These are phyloP conservation scores for Coemansia sp. DNA, from an alignment of 192 early-diverging fungal genomes.

Conservation along the genomic window DNA sequence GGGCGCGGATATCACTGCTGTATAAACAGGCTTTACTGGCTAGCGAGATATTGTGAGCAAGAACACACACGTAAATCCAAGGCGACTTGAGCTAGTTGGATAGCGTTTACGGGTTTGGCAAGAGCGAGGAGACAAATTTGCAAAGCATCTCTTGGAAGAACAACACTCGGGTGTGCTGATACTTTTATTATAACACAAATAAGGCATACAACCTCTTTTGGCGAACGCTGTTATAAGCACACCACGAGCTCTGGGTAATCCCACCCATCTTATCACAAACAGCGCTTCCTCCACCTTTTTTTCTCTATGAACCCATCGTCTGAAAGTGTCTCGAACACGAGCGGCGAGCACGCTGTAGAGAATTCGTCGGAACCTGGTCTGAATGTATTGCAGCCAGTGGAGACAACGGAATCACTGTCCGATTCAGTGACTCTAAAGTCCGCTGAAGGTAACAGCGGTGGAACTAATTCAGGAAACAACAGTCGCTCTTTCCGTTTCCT, in stretches of 20 bases:
- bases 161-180: neutral
- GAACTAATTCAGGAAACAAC: conserved; percentile 30
- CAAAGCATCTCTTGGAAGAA: neutral
- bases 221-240: neutral
- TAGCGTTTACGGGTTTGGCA: too few species aligned
- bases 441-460: conserved; percentile 7
- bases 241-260: neutral
- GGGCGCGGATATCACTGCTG: too few species aligned
- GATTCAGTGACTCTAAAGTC: neutral
- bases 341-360: neutral
- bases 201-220: neutral
- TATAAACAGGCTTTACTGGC: too few species aligned
- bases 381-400: neutral
- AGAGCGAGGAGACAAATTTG: neutral
- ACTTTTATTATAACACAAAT: too few species aligned
- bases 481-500: conserved; percentile 58
- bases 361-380: neutral
- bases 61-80: too few species aligned
- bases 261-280: neutral
- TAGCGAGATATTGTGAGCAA: too few species aligned
- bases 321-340: neutral
- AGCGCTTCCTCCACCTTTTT: neutral
- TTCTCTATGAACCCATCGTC: neutral
- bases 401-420: neutral
- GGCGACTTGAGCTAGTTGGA: too few species aligned